Evolutionary conservation across 768 basidiomycete genomes (phyloP).

Genomic region (Gelatoporia subvermispora): DNA sequence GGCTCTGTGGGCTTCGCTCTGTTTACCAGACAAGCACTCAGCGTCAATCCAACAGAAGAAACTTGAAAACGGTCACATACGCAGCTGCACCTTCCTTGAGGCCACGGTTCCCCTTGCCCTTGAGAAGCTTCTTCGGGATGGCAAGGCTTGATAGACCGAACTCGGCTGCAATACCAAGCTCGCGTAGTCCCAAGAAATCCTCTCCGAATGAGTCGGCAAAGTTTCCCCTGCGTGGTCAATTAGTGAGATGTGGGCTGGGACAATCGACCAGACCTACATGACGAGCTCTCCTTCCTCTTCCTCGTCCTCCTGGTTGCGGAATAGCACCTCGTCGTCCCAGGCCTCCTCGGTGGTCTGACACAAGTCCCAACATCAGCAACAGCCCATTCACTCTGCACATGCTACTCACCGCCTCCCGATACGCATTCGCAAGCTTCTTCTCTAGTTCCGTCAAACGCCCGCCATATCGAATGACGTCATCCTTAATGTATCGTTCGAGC

Average conservation of each 20-base stretch:
- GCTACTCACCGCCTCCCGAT: constrained; percentile 66
- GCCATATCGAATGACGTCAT: constrained; percentile 84
- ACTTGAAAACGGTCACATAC: constrained; percentile 42
- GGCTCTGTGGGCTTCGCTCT: constrained; percentile 69
- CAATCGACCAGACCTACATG: constrained; percentile 39
- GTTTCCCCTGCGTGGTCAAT: constrained; percentile 52
- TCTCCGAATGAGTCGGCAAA: constrained; percentile 87
- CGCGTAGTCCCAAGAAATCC: constrained; percentile 87
- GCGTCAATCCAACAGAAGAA: not conserved
- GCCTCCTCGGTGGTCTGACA: constrained; percentile 41
- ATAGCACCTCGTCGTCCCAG: constrained; percentile 58
- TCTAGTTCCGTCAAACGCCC: constrained; percentile 71
- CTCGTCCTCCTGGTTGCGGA: constrained; percentile 49
- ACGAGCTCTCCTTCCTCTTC: constrained; percentile 63
- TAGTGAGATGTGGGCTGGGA: not conserved
- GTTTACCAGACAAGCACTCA: not conserved
- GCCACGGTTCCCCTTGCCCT: constrained; percentile 47
- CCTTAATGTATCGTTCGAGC: constrained; percentile 82
- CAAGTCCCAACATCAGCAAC: not conserved
- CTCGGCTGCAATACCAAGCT: constrained; percentile 84
- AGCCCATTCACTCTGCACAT: not conserved
- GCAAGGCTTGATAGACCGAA: constrained; percentile 72
- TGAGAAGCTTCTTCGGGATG: constrained; percentile 75
- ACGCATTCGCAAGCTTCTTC: constrained; percentile 81
- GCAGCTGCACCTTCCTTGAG: constrained; percentile 35